Percentiles rank a stretch among this genome's conserved stretches.
Evolutionary conservation across 345 rosid species (phyloP).

Genomic region (Euphorbia peplus): DNA sequence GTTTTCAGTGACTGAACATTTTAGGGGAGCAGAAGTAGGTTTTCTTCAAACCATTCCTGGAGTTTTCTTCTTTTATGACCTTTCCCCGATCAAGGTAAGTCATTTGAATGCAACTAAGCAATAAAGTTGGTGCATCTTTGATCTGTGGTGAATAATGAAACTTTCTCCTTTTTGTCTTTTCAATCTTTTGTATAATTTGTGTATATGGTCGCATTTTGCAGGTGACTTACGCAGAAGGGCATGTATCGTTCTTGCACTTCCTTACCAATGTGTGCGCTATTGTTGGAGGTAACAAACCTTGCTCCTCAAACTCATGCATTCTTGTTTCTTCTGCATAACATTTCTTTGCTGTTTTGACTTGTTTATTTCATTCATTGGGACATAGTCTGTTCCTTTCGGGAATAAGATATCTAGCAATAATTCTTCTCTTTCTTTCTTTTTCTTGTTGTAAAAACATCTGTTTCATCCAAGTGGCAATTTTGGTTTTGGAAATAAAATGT

Average conservation of each 20-base stretch:
- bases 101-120: conserved; percentile 1
- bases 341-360: neutral
- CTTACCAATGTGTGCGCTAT: conserved; percentile 89
- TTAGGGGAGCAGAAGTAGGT: conserved; percentile 57
- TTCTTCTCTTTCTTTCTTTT: neutral
- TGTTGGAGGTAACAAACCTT: conserved; percentile 69
- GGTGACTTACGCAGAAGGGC: conserved; percentile 83
- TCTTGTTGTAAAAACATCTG: neutral
- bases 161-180: neutral
- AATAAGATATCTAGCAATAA: neutral
- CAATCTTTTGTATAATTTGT: neutral
- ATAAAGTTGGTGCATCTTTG: neutral
- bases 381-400: neutral
- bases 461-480: neutral
- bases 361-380: neutral
- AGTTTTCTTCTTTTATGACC: conserved; percentile 96
- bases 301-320: neutral
- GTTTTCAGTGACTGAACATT: conserved; percentile 97
- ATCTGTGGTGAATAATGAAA: neutral
- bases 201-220: conserved; percentile 28
- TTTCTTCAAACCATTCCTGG: conserved; percentile 74
- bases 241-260: conserved; percentile 88
- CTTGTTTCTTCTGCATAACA: neutral
- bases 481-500: neutral
- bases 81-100: conserved; percentile 91